Evolutionary conservation across 345 rosid species (phyloP).

Genomic region (Mallotus nudiflorus): DNA sequence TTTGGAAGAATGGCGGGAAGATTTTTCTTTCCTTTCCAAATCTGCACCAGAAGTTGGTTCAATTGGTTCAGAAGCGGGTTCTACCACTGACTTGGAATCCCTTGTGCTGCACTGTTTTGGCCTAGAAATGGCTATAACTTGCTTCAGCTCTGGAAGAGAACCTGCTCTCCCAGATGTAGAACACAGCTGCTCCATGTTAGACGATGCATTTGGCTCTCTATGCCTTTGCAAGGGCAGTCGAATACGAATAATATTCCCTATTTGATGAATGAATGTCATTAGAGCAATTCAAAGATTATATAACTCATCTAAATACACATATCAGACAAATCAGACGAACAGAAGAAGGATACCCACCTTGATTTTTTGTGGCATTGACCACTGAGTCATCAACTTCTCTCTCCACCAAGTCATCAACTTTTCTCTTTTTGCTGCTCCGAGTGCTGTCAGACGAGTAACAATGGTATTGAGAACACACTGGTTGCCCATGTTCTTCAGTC

Average conservation of each 20-base stretch:
- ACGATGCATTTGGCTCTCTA: slow-evolving; percentile 1
- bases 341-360: slow-evolving; percentile 31
- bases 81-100: background rate
- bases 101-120: background rate
- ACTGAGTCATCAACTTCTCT: slow-evolving; percentile 31
- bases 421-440: slow-evolving; percentile 45
- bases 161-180: slow-evolving; percentile 22
- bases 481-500: slow-evolving; percentile 59
- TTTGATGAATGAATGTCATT: slow-evolving; percentile 1
- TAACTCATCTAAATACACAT: background rate
- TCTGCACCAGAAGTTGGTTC: background rate
- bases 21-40: background rate
- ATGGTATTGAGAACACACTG: slow-evolving; percentile 28
- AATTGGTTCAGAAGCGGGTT: slow-evolving; percentile 5
- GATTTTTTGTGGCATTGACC: slow-evolving; percentile 17
- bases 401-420: slow-evolving; percentile 24
- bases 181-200: slow-evolving; percentile 14
- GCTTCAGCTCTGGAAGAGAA: background rate
- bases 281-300: background rate
- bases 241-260: slow-evolving; percentile 54
- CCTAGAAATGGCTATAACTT: background rate
- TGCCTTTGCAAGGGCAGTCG: slow-evolving; percentile 39
- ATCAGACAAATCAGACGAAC: background rate
- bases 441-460: slow-evolving; percentile 47
- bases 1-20: background rate